These are phyloP conservation scores for Picochlorum sp. DNA, from an alignment of 139 green algal species.

Conservation along the genomic window DNA sequence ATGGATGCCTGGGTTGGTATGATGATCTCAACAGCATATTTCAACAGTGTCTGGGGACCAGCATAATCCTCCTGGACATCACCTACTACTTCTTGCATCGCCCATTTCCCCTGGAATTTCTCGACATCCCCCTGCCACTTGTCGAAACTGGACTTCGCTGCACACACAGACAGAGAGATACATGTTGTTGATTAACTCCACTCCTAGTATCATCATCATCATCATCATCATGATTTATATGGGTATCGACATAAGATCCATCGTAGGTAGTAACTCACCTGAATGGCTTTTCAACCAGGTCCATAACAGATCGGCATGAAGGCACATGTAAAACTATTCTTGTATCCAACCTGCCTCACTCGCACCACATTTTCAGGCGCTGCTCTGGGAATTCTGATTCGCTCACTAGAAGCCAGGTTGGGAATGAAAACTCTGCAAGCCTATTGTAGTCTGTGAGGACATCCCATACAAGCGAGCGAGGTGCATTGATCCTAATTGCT, in stretches of 20 bases:
- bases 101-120: constrained; percentile 53
- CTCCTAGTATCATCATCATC: no score
- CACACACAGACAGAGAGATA: background rate
- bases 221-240: background rate
- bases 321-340: constrained; percentile 45
- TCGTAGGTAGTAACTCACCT: background rate
- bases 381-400: constrained; percentile 20
- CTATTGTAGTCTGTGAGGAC: constrained; percentile 49
- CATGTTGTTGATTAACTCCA: no score
- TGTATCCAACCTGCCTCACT: constrained; percentile 47
- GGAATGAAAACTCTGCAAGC: constrained; percentile 51
- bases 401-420: constrained; percentile 39
- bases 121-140: constrained; percentile 42
- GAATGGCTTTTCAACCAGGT: constrained; percentile 39
- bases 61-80: background rate
- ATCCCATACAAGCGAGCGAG: constrained; percentile 33
- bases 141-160: constrained; percentile 53
- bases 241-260: background rate
- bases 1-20: constrained; percentile 29
- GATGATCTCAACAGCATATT: constrained; percentile 53
- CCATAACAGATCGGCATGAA: constrained; percentile 48
- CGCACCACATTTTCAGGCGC: constrained; percentile 23
- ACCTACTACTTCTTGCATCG: constrained; percentile 25
- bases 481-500: constrained; percentile 30
- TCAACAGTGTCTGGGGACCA: constrained; percentile 36